Conservation (phyloP, 1,284 basidiomycete genomes). For the Leccinum pseudoinsigne region DNA sequence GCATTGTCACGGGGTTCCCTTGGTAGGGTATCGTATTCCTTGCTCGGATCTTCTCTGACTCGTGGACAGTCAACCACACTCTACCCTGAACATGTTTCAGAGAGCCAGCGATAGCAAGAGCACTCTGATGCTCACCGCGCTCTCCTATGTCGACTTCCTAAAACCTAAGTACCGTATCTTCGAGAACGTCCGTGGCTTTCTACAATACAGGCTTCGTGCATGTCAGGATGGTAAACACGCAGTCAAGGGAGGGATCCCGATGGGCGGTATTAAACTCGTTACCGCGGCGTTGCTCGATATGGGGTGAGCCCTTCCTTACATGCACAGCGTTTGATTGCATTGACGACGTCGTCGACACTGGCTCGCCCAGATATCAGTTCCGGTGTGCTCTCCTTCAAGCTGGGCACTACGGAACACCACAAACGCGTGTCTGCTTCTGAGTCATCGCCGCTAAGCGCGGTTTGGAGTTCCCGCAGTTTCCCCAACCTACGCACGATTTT, state of each 20-base stretch:
- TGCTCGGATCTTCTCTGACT: neutral
- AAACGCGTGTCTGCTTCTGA: conserved; percentile 69
- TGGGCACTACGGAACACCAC: conserved; percentile 72
- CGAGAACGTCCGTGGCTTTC: conserved; percentile 75
- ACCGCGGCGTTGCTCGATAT: conserved; percentile 56
- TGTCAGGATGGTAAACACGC: conserved; percentile 46
- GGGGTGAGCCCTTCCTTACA: conserved; percentile 43
- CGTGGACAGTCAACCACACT: conserved; percentile 50
- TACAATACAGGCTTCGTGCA: conserved; percentile 54
- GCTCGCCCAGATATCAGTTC: conserved; percentile 59
- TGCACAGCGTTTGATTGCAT: neutral
- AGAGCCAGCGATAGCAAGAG: conserved; percentile 53
- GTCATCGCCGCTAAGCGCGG: conserved; percentile 59
- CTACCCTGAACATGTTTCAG: conserved; percentile 55
- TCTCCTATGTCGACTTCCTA: conserved; percentile 66
- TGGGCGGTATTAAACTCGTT: conserved; percentile 71
- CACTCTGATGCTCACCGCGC: conserved; percentile 53
- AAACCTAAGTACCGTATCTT: conserved; percentile 62
- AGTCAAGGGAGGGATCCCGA: conserved; percentile 59
- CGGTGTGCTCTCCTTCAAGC: conserved; percentile 65
- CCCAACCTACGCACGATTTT: conserved; percentile 69
- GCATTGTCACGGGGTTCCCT: conserved; percentile 69
- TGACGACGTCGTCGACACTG: neutral
- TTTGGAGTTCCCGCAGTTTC: conserved; percentile 57
- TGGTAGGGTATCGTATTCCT: conserved; percentile 44